Evolutionary conservation across 768 basidiomycete species (phyloP).

Genomic region (Cyclocybe aegerita): DNA sequence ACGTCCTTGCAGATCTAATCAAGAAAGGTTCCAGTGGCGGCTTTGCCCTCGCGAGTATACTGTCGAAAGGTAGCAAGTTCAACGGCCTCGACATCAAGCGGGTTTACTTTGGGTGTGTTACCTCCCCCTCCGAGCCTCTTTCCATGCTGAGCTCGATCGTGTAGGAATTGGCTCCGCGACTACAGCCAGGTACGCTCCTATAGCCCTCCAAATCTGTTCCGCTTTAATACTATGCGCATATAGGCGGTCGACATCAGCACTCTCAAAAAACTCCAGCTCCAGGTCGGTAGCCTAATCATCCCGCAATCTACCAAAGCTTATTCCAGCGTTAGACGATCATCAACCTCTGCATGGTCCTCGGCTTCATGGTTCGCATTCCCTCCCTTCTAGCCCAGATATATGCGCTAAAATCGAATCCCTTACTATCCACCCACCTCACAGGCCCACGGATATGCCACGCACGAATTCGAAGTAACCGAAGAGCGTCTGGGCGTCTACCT

Average conservation of each 20-base stretch:
- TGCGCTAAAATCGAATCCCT: background rate
- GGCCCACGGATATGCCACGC: conserved; percentile 81
- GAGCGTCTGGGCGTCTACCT: conserved; percentile 86
- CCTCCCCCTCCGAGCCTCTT: background rate
- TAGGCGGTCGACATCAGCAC: conserved; percentile 82
- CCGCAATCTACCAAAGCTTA: conserved; percentile 1
- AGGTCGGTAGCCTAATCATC: conserved; percentile 40
- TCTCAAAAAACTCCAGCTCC: conserved; percentile 68
- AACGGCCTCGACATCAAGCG: conserved; percentile 79
- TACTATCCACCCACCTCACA: conserved; percentile 20
- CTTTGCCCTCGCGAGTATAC: conserved; percentile 56
- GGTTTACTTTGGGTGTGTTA: conserved; percentile 72
- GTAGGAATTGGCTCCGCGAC: conserved; percentile 85
- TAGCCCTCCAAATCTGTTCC: too few species aligned
- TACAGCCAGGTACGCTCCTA: conserved; percentile 62
- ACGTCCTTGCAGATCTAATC: conserved; percentile 57
- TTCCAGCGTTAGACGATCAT: conserved; percentile 66
- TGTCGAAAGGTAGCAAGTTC: conserved; percentile 70
- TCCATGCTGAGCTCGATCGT: background rate
- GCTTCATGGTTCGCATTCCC: conserved; percentile 67
- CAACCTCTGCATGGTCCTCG: conserved; percentile 87
- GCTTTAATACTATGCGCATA: background rate
- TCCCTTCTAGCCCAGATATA: background rate
- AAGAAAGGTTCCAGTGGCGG: conserved; percentile 56
- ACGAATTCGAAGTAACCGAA: conserved; percentile 82